Base-by-base conservation (phyloP, 1,139 yeast species). In the Saccharomyces hybrid region DNA sequence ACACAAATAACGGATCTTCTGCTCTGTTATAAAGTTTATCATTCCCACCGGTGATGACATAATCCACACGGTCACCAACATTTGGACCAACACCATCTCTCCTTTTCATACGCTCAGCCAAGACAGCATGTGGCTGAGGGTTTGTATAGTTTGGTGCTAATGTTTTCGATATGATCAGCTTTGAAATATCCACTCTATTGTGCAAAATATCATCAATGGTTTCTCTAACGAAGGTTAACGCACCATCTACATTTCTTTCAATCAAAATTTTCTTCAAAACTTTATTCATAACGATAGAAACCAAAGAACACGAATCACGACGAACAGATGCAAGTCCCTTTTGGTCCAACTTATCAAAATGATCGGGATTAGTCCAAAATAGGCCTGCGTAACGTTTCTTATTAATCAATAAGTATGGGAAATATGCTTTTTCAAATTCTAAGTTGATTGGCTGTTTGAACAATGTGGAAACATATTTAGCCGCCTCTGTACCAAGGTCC, bases 271-370 rank as follows among this genome's bases (percentile, higher is more conserved):
- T 81, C 60, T 88, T 90, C 67, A 95, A 75, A 2, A 93, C 96
- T 56, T 90, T 88, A 28, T 96, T 95, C 71, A 95, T 88, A 29
- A 95, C 98, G 65, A 88, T 86, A 62, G 91, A 96, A 2, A 95
- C 99, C 60, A 95, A 75, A 50, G 96, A 81, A 71, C 99, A 95
- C 64, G 95, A 95, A 68, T 95, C 99, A 76, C 99, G 84, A 71
- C 99, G 83, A 48, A 95, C 99, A 0, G 99, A 93, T 66, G 95
- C 99, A 60, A 95, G 87, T 71, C 99, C 99, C 68, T 95, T 95
- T 32, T 98, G 95, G 70, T 95, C 99, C 93, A 95, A 86, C 72
- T 93, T 95, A 70, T 95, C 99, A 66, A 82, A 88, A 60, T 88
- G 89, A 12, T 88, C 82, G 0, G 97, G 87, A 50, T 81, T 81